Percentiles rank a stretch among this genome's conserved stretches.
Conservation (phyloP, 2,329 filamentous ascomycete species). For the Rhexocercosporidium sp. region DNA sequence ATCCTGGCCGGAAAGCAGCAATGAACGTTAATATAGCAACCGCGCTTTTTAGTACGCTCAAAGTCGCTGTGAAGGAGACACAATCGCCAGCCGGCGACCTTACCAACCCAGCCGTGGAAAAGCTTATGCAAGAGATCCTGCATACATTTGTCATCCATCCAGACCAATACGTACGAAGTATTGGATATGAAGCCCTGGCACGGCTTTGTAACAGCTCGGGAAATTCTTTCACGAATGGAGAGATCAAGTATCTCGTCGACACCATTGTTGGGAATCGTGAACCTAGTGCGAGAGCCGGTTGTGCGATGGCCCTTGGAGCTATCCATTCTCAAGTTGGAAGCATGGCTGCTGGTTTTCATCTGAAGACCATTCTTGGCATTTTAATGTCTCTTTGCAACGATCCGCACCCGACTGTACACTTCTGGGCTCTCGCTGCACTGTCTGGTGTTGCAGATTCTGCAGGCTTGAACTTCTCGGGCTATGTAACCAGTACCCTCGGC, state of each 20-base stretch:
- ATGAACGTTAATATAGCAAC: constrained; percentile 89
- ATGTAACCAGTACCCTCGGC: constrained; percentile 87
- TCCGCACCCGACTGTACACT: constrained; percentile 92
- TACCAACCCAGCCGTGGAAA: constrained; percentile 77
- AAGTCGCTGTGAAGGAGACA: constrained; percentile 84
- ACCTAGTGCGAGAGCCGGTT: constrained; percentile 90
- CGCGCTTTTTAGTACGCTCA: constrained; percentile 79
- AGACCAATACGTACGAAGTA: constrained; percentile 83
- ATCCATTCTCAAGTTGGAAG: constrained; percentile 96
- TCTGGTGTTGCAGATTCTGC: constrained; percentile 88
- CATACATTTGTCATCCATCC: constrained; percentile 77
- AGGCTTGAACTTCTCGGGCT: constrained; percentile 88
- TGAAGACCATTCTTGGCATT: constrained; percentile 97
- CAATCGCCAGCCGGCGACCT: constrained; percentile 74
- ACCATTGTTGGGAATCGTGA: constrained; percentile 94
- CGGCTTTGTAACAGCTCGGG: constrained; percentile 79
- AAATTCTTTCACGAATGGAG: constrained; percentile 84
- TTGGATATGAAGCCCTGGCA: constrained; percentile 85
- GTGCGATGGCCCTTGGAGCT: constrained; percentile 88
- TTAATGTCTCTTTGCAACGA: constrained; percentile 98
- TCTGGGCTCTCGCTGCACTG: constrained; percentile 91
- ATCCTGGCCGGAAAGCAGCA: constrained; percentile 86
- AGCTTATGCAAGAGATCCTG: constrained; percentile 77
- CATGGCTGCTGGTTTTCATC: constrained; percentile 94
- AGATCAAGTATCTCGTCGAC: constrained; percentile 91